phyloP scores from a whole-genome alignment of 768 basidiomycete species.

The Multifurca ochricompacta region DNA sequence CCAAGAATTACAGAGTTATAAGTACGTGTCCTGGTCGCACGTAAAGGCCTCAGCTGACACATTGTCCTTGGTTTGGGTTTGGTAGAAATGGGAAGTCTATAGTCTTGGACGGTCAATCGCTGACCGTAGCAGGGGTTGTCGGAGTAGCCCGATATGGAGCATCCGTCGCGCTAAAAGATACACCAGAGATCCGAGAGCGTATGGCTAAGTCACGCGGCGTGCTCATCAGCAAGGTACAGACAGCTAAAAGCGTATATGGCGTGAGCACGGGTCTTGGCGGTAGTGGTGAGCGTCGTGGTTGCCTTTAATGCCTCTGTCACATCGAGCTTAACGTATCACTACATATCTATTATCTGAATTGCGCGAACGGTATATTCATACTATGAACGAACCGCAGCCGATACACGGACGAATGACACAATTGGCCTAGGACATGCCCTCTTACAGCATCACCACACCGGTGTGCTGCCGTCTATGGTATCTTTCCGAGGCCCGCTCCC shows the following conservation, averaged over 20 bases:
- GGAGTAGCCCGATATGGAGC: conserved; percentile 62
- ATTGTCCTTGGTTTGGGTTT: conserved; percentile 6
- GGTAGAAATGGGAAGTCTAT: conserved; percentile 55
- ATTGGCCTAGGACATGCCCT: conserved; percentile 67
- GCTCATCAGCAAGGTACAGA: conserved; percentile 57
- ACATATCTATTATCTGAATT: background rate
- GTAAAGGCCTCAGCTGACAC: background rate
- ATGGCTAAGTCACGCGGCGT: conserved; percentile 55
- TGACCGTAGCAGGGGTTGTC: conserved; percentile 72
- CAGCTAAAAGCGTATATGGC: conserved; percentile 72
- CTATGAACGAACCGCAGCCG: conserved; percentile 38
- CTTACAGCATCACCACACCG: conserved; percentile 73
- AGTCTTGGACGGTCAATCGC: conserved; percentile 58
- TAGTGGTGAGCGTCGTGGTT: conserved; percentile 38
- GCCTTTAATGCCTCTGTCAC: background rate
- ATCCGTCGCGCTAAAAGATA: conserved; percentile 42
- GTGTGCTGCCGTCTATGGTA: conserved; percentile 51
- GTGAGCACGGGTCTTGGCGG: conserved; percentile 85
- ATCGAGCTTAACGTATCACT: background rate
- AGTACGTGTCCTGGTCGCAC: conserved; percentile 39
- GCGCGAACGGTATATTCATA: too few relatives aligned
- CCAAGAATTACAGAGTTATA: conserved; percentile 56
- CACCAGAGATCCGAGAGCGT: conserved; percentile 40
- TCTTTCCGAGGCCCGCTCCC: conserved; percentile 32
- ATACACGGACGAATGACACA: conserved; percentile 75